Evolutionary conservation across 2,329 filamentous ascomycete species (phyloP).

Genomic region (Thielaviopsis populi): DNA sequence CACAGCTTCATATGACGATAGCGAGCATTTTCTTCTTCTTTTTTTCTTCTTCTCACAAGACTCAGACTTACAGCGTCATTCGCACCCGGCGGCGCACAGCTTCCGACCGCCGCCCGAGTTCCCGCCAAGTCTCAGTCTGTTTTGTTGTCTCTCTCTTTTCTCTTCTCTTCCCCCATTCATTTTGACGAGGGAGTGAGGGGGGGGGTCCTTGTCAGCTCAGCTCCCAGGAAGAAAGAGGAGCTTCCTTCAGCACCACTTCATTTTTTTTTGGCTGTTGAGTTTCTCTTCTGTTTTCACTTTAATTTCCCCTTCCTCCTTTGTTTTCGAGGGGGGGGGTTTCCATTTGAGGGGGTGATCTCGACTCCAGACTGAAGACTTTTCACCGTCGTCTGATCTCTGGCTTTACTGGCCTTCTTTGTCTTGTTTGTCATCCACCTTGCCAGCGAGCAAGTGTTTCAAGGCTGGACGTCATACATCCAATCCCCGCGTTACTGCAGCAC

Average conservation of each 20-base stretch:
- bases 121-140: background rate
- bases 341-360: background rate
- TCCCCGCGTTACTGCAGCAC: too few relatives aligned
- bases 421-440: background rate
- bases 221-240: background rate
- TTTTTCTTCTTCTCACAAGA: background rate
- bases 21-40: background rate
- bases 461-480: background rate
- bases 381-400: background rate
- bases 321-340: background rate
- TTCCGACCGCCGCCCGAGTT: background rate
- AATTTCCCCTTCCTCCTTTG: constrained; percentile 1
- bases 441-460: background rate
- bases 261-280: background rate
- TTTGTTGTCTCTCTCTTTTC: background rate
- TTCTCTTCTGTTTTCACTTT: background rate
- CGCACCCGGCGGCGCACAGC: background rate
- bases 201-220: background rate
- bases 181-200: background rate
- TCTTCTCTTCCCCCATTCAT: background rate
- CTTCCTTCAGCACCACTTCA: background rate
- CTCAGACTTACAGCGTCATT: background rate
- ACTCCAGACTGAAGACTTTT: background rate
- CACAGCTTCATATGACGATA: background rate
- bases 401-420: background rate